phyloP scores from a whole-genome alignment of 1,284 basidiomycete genomes.

The Apiotrichum siamense region DNA sequence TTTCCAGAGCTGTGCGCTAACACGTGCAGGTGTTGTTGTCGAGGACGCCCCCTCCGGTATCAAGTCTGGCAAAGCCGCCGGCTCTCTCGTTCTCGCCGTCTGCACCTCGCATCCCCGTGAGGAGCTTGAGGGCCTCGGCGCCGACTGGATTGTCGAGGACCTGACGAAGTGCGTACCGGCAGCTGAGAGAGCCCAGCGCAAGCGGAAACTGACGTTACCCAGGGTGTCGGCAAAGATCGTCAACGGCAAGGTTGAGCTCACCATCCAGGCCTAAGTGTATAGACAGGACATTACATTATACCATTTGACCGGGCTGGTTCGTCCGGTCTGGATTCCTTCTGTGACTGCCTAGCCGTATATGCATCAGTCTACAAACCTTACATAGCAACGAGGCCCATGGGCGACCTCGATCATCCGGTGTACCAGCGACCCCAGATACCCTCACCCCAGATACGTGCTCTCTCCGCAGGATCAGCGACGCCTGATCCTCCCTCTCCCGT shows the following conservation, averaged over 20 bases:
- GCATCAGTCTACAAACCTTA: neutral
- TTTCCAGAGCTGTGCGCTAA: neutral
- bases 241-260: conserved; percentile 21
- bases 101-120: conserved; percentile 69
- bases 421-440: too few species aligned
- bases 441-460: too few species aligned
- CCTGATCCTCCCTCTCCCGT: too few species aligned
- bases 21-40: conserved; percentile 61
- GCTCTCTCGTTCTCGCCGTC: conserved; percentile 65
- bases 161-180: conserved; percentile 31
- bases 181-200: neutral
- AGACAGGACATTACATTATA: too few species aligned
- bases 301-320: too few species aligned
- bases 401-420: neutral
- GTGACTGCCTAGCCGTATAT: too few species aligned
- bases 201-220: neutral
- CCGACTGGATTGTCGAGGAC: conserved; percentile 47
- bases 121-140: conserved; percentile 52
- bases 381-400: neutral
- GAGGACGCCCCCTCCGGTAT: conserved; percentile 80
- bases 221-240: conserved; percentile 20
- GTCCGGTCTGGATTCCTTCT: too few species aligned
- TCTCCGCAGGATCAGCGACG: too few species aligned
- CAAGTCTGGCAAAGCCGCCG: conserved; percentile 65
- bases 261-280: conserved; percentile 6